Evolutionary conservation across 169 alveolate genomes (phyloP).

Genomic region (Eimeria sp.): DNA sequence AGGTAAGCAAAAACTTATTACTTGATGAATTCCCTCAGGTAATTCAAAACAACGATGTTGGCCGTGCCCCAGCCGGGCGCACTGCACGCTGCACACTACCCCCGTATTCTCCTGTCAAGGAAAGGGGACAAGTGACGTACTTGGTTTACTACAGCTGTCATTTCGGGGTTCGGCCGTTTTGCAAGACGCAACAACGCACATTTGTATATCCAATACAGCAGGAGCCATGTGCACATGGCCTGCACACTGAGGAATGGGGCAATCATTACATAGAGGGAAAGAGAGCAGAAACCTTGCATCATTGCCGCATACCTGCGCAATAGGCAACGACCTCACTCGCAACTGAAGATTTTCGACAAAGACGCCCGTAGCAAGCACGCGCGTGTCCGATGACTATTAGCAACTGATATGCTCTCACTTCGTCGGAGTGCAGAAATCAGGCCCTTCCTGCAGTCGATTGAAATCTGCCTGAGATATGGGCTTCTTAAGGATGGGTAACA

Average conservation of each 20-base stretch:
- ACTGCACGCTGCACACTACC: not conserved
- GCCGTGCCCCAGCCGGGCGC: not conserved
- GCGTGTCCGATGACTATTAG: not conserved
- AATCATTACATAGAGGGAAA: slow-evolving; percentile 58
- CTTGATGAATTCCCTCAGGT: not conserved
- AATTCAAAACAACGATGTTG: not conserved
- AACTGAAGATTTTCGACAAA: not conserved
- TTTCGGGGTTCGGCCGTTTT: slow-evolving; percentile 63
- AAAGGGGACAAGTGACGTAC: not conserved
- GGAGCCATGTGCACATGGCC: slow-evolving; percentile 72
- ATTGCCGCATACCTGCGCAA: slow-evolving; percentile 76
- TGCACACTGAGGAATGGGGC: slow-evolving; percentile 60
- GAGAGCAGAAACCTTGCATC: slow-evolving; percentile 68
- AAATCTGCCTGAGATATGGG: slow-evolving; percentile 70
- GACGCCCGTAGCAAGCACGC: not conserved
- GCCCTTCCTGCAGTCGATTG: slow-evolving; percentile 80
- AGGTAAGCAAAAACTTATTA: not conserved
- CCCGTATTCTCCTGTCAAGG: not conserved
- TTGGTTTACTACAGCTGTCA: slow-evolving; percentile 59
- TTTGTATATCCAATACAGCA: slow-evolving; percentile 69
- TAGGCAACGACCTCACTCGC: not conserved
- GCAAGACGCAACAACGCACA: slow-evolving; percentile 61
- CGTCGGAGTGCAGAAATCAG: slow-evolving; percentile 76
- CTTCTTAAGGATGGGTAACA: slow-evolving; percentile 60
- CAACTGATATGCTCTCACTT: slow-evolving; percentile 17